Conservation (phyloP, 2,329 filamentous ascomycete species). For the Thelonectria blattea region DNA sequence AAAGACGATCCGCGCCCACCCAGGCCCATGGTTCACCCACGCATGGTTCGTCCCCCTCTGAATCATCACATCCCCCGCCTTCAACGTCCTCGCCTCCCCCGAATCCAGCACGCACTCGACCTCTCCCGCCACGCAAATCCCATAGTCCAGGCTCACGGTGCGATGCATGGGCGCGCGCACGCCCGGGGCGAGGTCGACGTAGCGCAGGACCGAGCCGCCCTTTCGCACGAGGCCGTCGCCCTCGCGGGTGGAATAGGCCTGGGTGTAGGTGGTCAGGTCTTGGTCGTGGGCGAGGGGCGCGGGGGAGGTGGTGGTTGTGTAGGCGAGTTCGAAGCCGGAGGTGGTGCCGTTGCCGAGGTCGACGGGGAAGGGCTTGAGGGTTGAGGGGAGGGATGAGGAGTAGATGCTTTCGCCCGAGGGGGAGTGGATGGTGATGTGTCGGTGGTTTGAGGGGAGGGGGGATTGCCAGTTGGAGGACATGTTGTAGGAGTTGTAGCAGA, state of each 20-base stretch:
- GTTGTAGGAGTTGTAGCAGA: no score
- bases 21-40: slow-evolving; percentile 10
- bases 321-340: slow-evolving; percentile 5
- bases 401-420: slow-evolving; percentile 1
- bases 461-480: slow-evolving; percentile 7
- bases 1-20: slow-evolving; percentile 11
- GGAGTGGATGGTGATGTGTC: slow-evolving; percentile 8
- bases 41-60: slow-evolving; percentile 22
- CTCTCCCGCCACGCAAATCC: slow-evolving; percentile 14
- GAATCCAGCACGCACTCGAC: slow-evolving; percentile 19
- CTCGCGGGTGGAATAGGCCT: background rate
- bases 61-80: slow-evolving; percentile 9
- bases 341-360: background rate
- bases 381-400: background rate
- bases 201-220: slow-evolving; percentile 14
- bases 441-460: slow-evolving; percentile 6
- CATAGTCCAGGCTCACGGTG: slow-evolving; percentile 21
- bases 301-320: background rate
- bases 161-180: slow-evolving; percentile 17
- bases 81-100: slow-evolving; percentile 4
- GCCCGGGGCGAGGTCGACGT: slow-evolving; percentile 11
- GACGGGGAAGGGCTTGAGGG: slow-evolving; percentile 1
- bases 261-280: slow-evolving; percentile 3
- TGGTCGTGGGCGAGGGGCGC: slow-evolving; percentile 7
- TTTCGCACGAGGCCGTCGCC: slow-evolving; percentile 8